A percentile compares a stretch with the other conserved stretches of the same genome.
Conservation (phyloP, 495 filamentous ascomycete species). For the Neurospora sp. region DNA sequence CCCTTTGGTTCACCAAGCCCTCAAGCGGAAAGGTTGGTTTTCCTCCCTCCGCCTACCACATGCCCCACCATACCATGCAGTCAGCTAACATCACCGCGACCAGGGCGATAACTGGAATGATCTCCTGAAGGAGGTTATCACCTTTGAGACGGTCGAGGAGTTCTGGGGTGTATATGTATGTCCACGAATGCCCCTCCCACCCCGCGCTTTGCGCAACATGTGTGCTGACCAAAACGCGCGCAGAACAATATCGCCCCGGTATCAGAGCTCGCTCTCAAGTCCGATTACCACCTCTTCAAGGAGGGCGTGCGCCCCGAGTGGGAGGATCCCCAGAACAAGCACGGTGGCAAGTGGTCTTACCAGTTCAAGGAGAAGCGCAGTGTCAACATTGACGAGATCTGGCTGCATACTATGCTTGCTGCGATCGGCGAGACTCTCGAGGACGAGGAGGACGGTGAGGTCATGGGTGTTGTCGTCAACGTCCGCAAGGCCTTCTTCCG, state of each 20-base stretch:
- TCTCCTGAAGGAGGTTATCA: conserved; percentile 94
- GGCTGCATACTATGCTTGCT: conserved; percentile 92
- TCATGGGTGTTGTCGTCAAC: conserved; percentile 99
- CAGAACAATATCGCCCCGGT: conserved; percentile 98
- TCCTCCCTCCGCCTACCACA: neutral
- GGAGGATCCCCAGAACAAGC: conserved; percentile 97
- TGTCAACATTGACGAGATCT: conserved; percentile 87
- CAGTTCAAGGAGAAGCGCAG: conserved; percentile 90
- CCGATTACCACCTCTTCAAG: conserved; percentile 99
- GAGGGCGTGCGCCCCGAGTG: conserved; percentile 92
- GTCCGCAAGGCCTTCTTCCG: conserved; percentile 97
- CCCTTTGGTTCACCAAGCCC: conserved; percentile 98
- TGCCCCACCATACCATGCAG: neutral
- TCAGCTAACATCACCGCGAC: conserved; percentile 7
- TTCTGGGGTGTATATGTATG: conserved; percentile 99
- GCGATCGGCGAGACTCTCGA: conserved; percentile 98
- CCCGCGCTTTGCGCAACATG: neutral
- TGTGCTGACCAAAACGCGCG: conserved; percentile 9
- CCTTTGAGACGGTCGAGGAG: conserved; percentile 95
- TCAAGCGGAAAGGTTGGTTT: conserved; percentile 80
- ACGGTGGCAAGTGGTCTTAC: conserved; percentile 97
- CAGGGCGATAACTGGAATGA: conserved; percentile 98
- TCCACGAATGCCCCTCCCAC: conserved; percentile 5
- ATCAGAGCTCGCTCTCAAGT: conserved; percentile 91
- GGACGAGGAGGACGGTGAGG: conserved; percentile 83